Base-by-base conservation (phyloP, 2,329 filamentous ascomycete genomes). In the Plectosphaerella cucumerina region DNA sequence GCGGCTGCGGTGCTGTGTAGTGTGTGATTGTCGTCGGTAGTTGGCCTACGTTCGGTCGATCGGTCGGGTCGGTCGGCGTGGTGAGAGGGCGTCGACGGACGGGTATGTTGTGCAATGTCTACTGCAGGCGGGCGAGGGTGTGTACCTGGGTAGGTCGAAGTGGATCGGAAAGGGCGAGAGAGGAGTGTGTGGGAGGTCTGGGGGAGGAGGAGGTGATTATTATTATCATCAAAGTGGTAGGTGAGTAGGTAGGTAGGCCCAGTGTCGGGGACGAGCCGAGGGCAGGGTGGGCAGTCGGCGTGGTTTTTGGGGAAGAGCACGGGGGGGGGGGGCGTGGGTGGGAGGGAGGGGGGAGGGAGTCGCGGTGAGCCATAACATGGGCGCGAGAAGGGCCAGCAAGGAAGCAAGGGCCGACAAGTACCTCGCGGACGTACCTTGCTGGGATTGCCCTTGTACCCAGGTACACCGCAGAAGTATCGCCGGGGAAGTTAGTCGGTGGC, bases 151-250 rank as follows among this genome's bases (percentile, higher is more conserved):
- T 46, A 52, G 52, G 26, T 31, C 26, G 26, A 31, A 47, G 54
- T 56, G 54, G 52, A 56, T 52, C 53, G 52, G 52, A 53, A 50
- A 50, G 55, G 50, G 53, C 42, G 48, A 51, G 50, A 21, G 48
- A 22, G 33, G 34, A 47, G 37, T 45, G 53, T 47, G 54, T 54
- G 53, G 54, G 48, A 54, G 50, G 52, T 56, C 52, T 56, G 54
- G 54, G 53, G 54, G 54, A 56, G 48, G 46, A 50, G 41, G 49
- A 43, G 44, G 49, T 56, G 52, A 54, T 56, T 53, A 56, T 56
- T 56, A 56, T 56, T 53, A 53, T 56, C 52, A 49, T 42, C 39
- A 31, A 31, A 31, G 26, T 55, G 52, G 48, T 50, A 45, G 53
- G 50, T 47, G 50, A 50, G n/a, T n/a, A 47, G 44, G 53, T 53